These are phyloP conservation scores for Talaromyces trachyspermus DNA, from an alignment of 495 filamentous ascomycete genomes.

Conservation along the genomic window DNA sequence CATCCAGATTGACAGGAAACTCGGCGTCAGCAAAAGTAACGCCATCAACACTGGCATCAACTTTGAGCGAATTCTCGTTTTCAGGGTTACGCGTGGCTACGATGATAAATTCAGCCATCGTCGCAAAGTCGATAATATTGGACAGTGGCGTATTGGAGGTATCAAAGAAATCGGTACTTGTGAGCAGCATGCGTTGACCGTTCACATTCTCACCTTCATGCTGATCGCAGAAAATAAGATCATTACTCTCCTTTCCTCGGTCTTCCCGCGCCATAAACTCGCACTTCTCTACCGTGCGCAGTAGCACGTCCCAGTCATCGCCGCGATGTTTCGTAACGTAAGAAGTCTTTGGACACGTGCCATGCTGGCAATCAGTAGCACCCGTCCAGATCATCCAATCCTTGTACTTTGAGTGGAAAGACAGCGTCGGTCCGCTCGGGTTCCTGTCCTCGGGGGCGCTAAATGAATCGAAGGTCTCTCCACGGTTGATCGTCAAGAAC, in stretches of 20 bases:
- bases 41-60: constrained; percentile 78
- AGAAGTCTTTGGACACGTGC: constrained; percentile 59
- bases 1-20: constrained; percentile 76
- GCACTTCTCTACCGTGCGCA: constrained; percentile 65
- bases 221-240: constrained; percentile 77
- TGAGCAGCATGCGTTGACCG: constrained; percentile 59
- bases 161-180: constrained; percentile 69
- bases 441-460: constrained; percentile 43
- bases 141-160: constrained; percentile 48
- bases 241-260: constrained; percentile 44
- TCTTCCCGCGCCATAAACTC: constrained; percentile 69
- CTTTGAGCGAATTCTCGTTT: constrained; percentile 61
- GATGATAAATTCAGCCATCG: constrained; percentile 90
- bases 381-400: constrained; percentile 93
- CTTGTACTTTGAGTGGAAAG: constrained; percentile 72
- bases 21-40: constrained; percentile 69
- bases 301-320: constrained; percentile 61
- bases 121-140: constrained; percentile 77
- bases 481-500: constrained; percentile 72
- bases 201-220: constrained; percentile 51
- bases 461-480: constrained; percentile 58
- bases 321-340: constrained; percentile 69
- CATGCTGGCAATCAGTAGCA: constrained; percentile 45
- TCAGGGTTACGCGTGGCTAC: constrained; percentile 64
- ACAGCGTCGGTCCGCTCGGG: constrained; percentile 41